Conservation (phyloP, 2,329 filamentous ascomycete species). For the Colletotrichum coccodes region DNA sequence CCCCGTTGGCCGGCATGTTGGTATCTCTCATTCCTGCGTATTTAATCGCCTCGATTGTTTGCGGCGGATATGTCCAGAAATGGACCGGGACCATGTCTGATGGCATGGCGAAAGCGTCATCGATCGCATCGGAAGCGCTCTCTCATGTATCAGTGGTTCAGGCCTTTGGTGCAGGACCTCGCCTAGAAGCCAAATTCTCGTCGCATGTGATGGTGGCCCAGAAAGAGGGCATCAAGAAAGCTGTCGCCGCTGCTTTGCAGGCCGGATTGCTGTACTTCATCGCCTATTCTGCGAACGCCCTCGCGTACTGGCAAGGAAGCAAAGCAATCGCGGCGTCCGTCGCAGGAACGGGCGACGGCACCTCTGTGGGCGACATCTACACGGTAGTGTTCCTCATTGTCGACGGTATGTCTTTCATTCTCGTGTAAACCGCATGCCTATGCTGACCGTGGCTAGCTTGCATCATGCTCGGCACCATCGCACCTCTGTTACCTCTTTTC, state of each 20-base stretch:
- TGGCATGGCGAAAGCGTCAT: conserved; percentile 59
- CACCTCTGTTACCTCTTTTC: conserved; percentile 71
- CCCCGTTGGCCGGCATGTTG: conserved; percentile 66
- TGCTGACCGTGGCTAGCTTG: conserved; percentile 52
- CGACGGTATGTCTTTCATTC: conserved; percentile 54
- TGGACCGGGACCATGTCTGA: conserved; percentile 55
- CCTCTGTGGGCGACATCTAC: conserved; percentile 62
- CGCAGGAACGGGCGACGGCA: conserved; percentile 43
- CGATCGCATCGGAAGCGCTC: conserved; percentile 65
- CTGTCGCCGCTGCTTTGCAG: conserved; percentile 65
- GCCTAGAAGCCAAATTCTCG: conserved; percentile 65
- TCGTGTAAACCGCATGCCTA: conserved; percentile 49
- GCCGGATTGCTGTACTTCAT: conserved; percentile 74
- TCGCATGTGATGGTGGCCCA: conserved; percentile 60
- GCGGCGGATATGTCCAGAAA: conserved; percentile 59
- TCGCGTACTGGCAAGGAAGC: conserved; percentile 76
- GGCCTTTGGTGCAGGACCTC: conserved; percentile 62
- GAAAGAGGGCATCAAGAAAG: conserved; percentile 66
- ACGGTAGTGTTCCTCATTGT: conserved; percentile 73
- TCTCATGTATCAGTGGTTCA: conserved; percentile 64
- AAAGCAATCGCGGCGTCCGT: conserved; percentile 55
- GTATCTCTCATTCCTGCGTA: conserved; percentile 66
- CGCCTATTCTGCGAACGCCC: conserved; percentile 72
- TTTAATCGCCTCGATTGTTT: conserved; percentile 62
- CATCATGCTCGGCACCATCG: conserved; percentile 70